A percentile compares a stretch with the other conserved stretches of the same genome.
Evolutionary conservation across 495 filamentous ascomycete genomes (phyloP).

Genomic region (Penicillium pancosmium): DNA sequence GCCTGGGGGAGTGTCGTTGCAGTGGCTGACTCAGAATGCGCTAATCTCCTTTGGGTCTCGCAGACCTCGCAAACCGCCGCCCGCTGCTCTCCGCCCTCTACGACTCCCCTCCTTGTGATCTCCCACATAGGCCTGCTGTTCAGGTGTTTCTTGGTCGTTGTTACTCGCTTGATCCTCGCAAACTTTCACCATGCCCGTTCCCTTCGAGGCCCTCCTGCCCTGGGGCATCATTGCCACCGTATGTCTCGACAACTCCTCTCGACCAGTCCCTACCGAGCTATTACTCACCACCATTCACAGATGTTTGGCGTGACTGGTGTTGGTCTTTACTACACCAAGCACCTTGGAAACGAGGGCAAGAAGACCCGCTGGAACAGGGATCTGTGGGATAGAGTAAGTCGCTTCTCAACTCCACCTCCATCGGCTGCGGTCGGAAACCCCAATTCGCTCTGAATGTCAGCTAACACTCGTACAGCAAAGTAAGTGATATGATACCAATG

Average conservation of each 20-base stretch:
- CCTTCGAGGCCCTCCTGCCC: conserved; percentile 93
- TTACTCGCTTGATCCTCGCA: background rate
- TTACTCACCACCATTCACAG: conserved; percentile 53
- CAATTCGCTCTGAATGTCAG: conserved; percentile 20
- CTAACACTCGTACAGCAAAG: conserved; percentile 69
- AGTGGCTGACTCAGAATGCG: conserved; percentile 46
- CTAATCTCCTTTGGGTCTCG: conserved; percentile 43
- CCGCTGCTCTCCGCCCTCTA: conserved; percentile 8
- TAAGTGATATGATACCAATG: conserved; percentile 43
- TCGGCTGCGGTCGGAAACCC: conserved; percentile 34
- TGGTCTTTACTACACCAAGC: conserved; percentile 71
- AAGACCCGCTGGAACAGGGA: conserved; percentile 79
- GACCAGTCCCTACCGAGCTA: conserved; percentile 23
- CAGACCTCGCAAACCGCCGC: conserved; percentile 35
- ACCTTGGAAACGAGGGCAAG: conserved; percentile 87
- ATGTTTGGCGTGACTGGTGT: conserved; percentile 88
- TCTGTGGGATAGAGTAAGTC: conserved; percentile 88
- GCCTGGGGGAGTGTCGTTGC: conserved; percentile 44
- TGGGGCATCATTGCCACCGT: conserved; percentile 90
- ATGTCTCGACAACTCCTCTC: conserved; percentile 40
- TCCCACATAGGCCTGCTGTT: no score
- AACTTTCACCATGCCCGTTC: conserved; percentile 76
- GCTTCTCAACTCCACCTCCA: conserved; percentile 9
- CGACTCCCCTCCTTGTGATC: conserved; percentile 23
- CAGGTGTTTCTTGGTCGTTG: conserved; percentile 17